Evolutionary conservation across 352 stramenopile species (phyloP).

Genomic region (Pythium graminicola): DNA sequence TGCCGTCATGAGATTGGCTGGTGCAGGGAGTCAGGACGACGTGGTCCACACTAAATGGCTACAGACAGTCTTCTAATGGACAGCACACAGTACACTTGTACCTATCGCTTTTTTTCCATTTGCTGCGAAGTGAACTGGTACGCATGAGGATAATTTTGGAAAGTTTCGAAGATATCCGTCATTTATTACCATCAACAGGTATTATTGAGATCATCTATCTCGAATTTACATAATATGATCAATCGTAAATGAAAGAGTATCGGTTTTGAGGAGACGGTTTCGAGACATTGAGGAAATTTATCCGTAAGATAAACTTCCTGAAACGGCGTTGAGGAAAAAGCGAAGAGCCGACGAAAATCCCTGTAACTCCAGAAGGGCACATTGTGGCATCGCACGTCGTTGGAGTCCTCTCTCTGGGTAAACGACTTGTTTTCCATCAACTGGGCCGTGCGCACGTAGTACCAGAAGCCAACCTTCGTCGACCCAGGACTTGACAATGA

Average conservation of each 20-base stretch:
- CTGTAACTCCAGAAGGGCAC: constrained; percentile 19
- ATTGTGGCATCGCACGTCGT: constrained; percentile 12
- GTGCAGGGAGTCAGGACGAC: constrained; percentile 7
- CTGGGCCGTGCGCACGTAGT: background rate
- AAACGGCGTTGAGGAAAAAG: constrained; percentile 26
- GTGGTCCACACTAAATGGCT: constrained; percentile 21
- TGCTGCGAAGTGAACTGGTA: constrained; percentile 17
- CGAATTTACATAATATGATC: background rate
- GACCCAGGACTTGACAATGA: too few species aligned
- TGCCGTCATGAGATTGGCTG: constrained; percentile 23
- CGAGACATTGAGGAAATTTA: constrained; percentile 2
- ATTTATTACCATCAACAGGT: background rate
- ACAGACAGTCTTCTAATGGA: background rate
- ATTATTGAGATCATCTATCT: background rate
- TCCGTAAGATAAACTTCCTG: constrained; percentile 18
- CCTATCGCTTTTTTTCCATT: constrained; percentile 23
- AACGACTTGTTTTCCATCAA: constrained; percentile 21
- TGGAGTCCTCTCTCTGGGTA: constrained; percentile 5
- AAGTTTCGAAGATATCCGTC: constrained; percentile 9
- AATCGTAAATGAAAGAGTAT: background rate
- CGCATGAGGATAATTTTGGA: constrained; percentile 18
- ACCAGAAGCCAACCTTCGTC: constrained; percentile 8
- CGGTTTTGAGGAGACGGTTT: constrained; percentile 12
- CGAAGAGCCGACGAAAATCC: constrained; percentile 23
- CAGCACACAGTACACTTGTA: constrained; percentile 1